phyloP scores from a whole-genome alignment of 305 asterid genomes.

The Fraxinus albicans region DNA sequence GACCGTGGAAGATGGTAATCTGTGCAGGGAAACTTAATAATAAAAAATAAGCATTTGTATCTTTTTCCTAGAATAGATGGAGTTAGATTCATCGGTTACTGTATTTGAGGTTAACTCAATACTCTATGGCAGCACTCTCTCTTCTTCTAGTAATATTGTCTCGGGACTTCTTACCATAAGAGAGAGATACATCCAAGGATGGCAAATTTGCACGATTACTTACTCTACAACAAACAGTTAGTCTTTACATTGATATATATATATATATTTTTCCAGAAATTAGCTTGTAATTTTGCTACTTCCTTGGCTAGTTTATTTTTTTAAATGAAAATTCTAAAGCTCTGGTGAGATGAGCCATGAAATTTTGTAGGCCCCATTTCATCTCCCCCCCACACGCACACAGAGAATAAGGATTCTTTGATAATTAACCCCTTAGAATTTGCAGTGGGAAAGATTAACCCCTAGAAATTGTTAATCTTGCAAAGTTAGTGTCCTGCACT shows the following conservation, averaged over 20 bases:
- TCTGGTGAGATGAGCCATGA: not conserved
- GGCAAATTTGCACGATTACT: not conserved
- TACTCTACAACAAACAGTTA: not conserved
- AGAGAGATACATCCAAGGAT: not conserved
- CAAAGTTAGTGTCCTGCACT: slow-evolving; percentile 15
- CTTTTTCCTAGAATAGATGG: not conserved
- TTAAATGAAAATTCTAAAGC: not conserved
- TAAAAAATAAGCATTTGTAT: not conserved
- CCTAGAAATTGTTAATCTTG: not conserved
- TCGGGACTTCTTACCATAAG: not conserved
- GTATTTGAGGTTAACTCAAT: not conserved
- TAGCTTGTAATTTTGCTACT: not conserved
- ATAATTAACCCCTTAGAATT: not conserved
- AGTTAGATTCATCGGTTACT: not conserved
- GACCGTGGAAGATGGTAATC: not conserved
- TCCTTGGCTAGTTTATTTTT: not conserved
- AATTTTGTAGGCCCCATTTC: not conserved
- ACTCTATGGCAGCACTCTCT: not conserved
- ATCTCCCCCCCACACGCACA: not conserved
- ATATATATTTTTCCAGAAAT: not conserved
- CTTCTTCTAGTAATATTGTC: not conserved
- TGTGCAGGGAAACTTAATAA: not conserved
- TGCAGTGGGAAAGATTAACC: not conserved
- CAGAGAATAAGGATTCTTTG: not conserved
- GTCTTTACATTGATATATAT: not conserved